Base-by-base conservation (phyloP, 139 green algal species). In the Yamagishiella unicocca region DNA sequence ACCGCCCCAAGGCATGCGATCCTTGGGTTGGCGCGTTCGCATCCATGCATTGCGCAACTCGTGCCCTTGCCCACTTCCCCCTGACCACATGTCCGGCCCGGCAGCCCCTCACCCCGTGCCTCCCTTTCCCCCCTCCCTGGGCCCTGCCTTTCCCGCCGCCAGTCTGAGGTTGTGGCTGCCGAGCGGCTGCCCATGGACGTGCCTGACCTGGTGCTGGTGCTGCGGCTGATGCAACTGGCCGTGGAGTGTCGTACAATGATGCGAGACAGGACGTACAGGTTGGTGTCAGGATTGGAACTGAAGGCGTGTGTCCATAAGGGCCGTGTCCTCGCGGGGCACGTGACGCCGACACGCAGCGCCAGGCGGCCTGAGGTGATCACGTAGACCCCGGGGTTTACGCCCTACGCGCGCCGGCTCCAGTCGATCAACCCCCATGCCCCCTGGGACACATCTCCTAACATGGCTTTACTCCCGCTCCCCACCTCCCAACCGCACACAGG, bases 211-310 rank as follows among this genome's bases (percentile, higher is more conserved):
- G 38, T 76, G 25, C 95, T 95, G 73, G 53, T 96, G 45, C 93
- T 95, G 37, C 89, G 92, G 50, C 90, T 98, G 74, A 88, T 97
- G 75, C 87, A 93, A 78, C 89, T 96, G 67, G 94, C 82, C 21
- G 74, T 90, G 1, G 87, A 87, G 25, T 84, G 76, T 17, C 55
- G 90, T 14, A 43, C 45, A 45, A 91, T 91, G 83, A 83, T 95
- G 80, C 84, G 91, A 21, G 89, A 94, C 66, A 55, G 73, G 43
- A 62, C 27, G 8, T 95, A 91, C 75, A 84, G 74, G 86, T 90
- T 75, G 43, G 84, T 3, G 38, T 25, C 14, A n/a, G n/a, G 2
- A 50, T 9, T 12, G n/a, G n/a, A n/a, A n/a, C n/a, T n/a, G n/a
- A n/a, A n/a, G n/a, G n/a, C n/a, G n/a, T n/a, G n/a, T n/a, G n/a